These are phyloP conservation scores for Leishmania arabica DNA, from an alignment of 208 protist species.

Conservation along the genomic window DNA sequence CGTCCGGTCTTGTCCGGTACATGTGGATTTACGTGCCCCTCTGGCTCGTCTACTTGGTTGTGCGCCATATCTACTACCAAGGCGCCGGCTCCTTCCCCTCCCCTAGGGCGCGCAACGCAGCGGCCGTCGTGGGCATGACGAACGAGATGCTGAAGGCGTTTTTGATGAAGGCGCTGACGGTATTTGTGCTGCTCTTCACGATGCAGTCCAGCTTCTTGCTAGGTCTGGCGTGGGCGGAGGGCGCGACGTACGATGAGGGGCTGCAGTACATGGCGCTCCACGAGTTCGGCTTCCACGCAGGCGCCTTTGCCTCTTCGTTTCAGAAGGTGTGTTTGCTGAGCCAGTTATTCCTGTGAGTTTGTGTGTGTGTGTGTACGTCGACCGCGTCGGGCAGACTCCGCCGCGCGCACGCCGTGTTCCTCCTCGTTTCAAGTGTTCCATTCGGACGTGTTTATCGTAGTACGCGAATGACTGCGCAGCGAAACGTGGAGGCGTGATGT, in stretches of 20 bases:
- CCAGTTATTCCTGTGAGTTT: conserved; percentile 32
- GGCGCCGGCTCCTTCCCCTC: conserved; percentile 12
- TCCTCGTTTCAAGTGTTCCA: background rate
- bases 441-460: background rate
- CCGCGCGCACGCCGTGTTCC: background rate
- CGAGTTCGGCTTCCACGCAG: background rate
- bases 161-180: conserved; percentile 47
- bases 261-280: conserved; percentile 9
- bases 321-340: conserved; percentile 29
- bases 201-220: conserved; percentile 60
- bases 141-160: conserved; percentile 47
- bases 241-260: conserved; percentile 16
- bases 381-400: background rate
- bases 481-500: background rate
- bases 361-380: background rate
- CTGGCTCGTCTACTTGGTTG: conserved; percentile 32
- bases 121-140: conserved; percentile 28
- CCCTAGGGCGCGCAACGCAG: conserved; percentile 12
- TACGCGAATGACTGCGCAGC: background rate
- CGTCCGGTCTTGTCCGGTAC: conserved; percentile 34
- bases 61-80: conserved; percentile 54
- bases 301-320: conserved; percentile 10
- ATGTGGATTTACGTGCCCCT: conserved; percentile 41
- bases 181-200: conserved; percentile 54
- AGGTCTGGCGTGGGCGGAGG: conserved; percentile 35